Conservation (phyloP, 2,329 filamentous ascomycete genomes). For the Aspergillus tamarii region DNA sequence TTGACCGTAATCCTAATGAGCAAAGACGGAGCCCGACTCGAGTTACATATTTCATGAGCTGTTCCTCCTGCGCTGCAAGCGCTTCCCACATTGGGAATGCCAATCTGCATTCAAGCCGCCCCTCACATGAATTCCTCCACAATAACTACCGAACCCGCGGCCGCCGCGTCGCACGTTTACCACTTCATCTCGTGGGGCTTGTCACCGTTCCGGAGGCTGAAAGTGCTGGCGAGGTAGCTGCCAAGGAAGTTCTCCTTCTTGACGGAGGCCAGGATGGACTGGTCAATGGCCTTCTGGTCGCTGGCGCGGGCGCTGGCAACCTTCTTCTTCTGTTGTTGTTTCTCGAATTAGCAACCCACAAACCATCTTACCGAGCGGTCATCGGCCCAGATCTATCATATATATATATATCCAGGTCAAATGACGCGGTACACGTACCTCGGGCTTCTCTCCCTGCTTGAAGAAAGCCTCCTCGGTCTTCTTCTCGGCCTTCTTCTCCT, state of each 20-base stretch:
- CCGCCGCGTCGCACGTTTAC: conserved; percentile 62
- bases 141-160: conserved; percentile 46
- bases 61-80: conserved; percentile 35
- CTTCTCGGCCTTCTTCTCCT: conserved; percentile 86
- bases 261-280: conserved; percentile 90
- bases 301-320: conserved; percentile 86
- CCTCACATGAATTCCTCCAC: conserved; percentile 42
- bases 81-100: conserved; percentile 32
- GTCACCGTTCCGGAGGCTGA: conserved; percentile 99
- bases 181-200: conserved; percentile 99
- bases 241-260: conserved; percentile 97
- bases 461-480: conserved; percentile 99
- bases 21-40: conserved; percentile 41
- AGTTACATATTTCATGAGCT: conserved; percentile 47
- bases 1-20: conserved; percentile 40
- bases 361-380: neutral
- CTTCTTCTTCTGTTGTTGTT: conserved; percentile 82
- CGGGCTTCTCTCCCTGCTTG: conserved; percentile 96
- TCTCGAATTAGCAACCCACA: conserved; percentile 11
- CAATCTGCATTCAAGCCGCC: conserved; percentile 41
- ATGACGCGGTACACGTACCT: conserved; percentile 65
- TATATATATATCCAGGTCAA: neutral
- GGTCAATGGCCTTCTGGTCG: conserved; percentile 99
- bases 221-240: conserved; percentile 92
- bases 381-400: neutral